These are phyloP conservation scores for Cicer chorassanicum DNA, from an alignment of 306 rosid species.

Conservation along the genomic window DNA sequence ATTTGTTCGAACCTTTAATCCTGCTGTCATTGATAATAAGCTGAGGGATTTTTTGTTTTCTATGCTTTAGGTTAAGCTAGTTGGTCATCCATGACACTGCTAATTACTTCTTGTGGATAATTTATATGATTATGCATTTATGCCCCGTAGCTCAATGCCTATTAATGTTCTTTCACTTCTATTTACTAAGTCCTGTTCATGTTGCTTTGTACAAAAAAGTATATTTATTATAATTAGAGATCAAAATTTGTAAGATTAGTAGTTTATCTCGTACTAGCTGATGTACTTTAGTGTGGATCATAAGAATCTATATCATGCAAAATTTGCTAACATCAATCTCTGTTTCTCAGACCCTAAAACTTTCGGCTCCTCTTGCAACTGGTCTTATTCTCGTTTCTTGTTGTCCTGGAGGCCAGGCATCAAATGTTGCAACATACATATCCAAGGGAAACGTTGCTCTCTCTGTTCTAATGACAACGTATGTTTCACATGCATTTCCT, in stretches of 20 bases:
- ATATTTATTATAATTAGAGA: neutral
- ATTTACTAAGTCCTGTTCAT: slow-evolving; percentile 10
- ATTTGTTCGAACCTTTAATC: neutral
- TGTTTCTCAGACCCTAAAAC: slow-evolving; percentile 74
- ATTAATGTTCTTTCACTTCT: slow-evolving; percentile 4
- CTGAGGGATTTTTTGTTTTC: slow-evolving; percentile 9
- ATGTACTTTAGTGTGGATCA: slow-evolving; percentile 30
- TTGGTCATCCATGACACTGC: slow-evolving; percentile 6
- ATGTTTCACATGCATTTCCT: slow-evolving; percentile 47
- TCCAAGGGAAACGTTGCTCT: slow-evolving; percentile 96
- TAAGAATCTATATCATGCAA: slow-evolving; percentile 1
- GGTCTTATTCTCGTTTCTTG: slow-evolving; percentile 98
- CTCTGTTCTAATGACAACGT: slow-evolving; percentile 95
- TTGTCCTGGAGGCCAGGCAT: slow-evolving; percentile 99
- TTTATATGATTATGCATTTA: neutral
- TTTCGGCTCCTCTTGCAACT: slow-evolving; percentile 93
- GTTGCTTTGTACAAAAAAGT: slow-evolving; percentile 13
- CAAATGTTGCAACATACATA: slow-evolving; percentile 94
- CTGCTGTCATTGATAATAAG: slow-evolving; percentile 7
- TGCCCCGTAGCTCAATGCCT: slow-evolving; percentile 2
- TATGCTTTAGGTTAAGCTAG: slow-evolving; percentile 2
- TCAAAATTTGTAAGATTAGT: slow-evolving; percentile 5
- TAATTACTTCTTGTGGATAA: neutral
- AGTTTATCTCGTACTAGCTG: slow-evolving; percentile 11
- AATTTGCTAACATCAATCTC: slow-evolving; percentile 36